Conservation (phyloP, 345 rosid genomes). For the Psidium friedrichsthalianum region DNA sequence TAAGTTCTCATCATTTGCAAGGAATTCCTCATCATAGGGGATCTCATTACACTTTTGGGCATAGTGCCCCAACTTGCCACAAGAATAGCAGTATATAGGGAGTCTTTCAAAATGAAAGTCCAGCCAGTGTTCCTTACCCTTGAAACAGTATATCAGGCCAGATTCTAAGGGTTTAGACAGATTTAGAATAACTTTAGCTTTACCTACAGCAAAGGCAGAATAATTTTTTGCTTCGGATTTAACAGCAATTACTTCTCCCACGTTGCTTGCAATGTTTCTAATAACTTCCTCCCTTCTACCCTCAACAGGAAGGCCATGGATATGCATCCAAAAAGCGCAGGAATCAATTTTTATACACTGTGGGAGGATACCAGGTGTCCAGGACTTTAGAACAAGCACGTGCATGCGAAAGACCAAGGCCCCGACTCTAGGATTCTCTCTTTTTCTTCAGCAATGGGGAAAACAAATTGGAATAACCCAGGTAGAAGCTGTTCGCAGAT, state of each 20-base stretch:
- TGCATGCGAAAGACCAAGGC: not conserved
- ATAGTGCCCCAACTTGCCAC: not conserved
- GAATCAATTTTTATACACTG: not conserved
- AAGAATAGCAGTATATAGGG: not conserved
- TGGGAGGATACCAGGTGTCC: not conserved
- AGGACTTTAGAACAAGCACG: not conserved
- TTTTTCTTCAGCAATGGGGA: accelerated
- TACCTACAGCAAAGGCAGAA: not conserved
- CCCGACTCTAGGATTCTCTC: no score
- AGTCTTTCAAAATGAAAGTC: not conserved
- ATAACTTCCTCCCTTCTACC: not conserved
- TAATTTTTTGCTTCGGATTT: no score
- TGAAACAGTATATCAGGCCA: not conserved
- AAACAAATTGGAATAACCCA: no score
- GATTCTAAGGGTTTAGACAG: not conserved
- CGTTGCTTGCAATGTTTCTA: not conserved
- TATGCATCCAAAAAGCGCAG: not conserved
- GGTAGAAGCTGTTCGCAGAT: not conserved
- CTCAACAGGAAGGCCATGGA: not conserved
- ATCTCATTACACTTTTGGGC: not conserved
- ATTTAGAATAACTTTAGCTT: not conserved
- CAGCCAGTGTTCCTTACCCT: not conserved
- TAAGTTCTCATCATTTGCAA: not conserved
- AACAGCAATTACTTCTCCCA: not conserved
- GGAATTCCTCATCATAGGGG: not conserved